phyloP scores from a whole-genome alignment of 345 rosid genomes.

The Melaleuca alternifolia region DNA sequence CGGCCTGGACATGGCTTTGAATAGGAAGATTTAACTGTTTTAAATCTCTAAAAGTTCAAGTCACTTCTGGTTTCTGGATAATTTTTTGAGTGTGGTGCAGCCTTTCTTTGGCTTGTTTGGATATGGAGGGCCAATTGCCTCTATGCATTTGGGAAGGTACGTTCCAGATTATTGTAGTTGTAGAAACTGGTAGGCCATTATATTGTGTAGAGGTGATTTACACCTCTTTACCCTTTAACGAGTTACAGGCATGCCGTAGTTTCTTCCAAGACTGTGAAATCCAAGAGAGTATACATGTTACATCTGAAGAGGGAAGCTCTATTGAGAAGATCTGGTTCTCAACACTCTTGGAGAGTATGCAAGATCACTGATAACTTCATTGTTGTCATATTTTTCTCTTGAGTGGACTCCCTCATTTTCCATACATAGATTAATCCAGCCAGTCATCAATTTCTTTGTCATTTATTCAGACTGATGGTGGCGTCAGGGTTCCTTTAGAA shows the following conservation, averaged over 20 bases:
- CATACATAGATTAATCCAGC: not conserved
- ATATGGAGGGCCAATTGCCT: constrained; percentile 49
- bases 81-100: constrained; percentile 18
- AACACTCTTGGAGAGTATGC: not conserved
- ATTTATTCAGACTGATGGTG: constrained; percentile 38
- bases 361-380: not conserved
- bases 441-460: not conserved
- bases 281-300: constrained; percentile 37
- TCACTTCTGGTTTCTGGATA: not conserved
- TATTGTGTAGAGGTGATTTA: not conserved
- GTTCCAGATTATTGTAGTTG: not conserved
- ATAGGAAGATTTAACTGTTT: not conserved
- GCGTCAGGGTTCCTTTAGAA: constrained; percentile 46
- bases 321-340: constrained; percentile 12
- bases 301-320: constrained; percentile 41
- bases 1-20: not conserved
- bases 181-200: not conserved
- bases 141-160: constrained; percentile 56
- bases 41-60: not conserved
- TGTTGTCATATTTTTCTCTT: not conserved
- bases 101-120: constrained; percentile 61
- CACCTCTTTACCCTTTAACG: not conserved
- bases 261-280: constrained; percentile 54
- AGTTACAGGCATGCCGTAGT: constrained; percentile 38
- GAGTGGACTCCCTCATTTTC: not conserved